phyloP scores from a whole-genome alignment of 345 rosid genomes.

The Rubroshorea leprosula region DNA sequence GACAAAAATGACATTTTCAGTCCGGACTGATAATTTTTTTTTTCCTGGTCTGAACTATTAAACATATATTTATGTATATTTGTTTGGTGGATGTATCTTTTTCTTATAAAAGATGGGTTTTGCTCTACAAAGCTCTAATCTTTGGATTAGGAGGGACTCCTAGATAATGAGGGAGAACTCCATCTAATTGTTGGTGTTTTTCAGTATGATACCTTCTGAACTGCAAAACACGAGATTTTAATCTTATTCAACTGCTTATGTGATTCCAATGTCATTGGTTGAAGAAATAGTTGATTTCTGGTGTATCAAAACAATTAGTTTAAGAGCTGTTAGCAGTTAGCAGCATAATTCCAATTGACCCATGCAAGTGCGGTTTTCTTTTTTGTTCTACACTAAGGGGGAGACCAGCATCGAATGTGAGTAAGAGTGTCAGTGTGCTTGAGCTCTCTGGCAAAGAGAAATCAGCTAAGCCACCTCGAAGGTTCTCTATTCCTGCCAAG shows the following conservation, averaged over 20 bases:
- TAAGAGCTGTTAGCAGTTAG: background rate
- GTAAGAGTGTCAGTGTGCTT: constrained; percentile 70
- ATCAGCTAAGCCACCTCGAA: constrained; percentile 74
- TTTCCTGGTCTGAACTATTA: no score
- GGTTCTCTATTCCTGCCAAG: constrained; percentile 67
- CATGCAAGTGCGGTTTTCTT: background rate
- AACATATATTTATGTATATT: no score
- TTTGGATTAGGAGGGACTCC: background rate
- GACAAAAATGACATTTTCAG: no score
- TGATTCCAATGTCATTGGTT: no score
- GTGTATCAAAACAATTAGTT: background rate
- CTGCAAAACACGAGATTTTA: background rate
- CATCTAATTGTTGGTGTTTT: background rate
- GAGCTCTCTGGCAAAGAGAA: constrained; percentile 63
- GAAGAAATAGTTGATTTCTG: background rate
- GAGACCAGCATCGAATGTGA: constrained; percentile 40
- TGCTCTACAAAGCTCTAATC: background rate
- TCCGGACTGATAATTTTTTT: no score
- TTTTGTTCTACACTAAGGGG: constrained; percentile 28
- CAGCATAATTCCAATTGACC: no score
- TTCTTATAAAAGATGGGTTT: no score
- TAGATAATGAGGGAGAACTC: no score
- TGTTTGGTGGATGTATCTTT: no score
- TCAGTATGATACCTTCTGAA: background rate
- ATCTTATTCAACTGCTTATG: no score